Evolutionary conservation across 1,284 basidiomycete genomes (phyloP).

Genomic region (Pyrrhoderma lamaoense): DNA sequence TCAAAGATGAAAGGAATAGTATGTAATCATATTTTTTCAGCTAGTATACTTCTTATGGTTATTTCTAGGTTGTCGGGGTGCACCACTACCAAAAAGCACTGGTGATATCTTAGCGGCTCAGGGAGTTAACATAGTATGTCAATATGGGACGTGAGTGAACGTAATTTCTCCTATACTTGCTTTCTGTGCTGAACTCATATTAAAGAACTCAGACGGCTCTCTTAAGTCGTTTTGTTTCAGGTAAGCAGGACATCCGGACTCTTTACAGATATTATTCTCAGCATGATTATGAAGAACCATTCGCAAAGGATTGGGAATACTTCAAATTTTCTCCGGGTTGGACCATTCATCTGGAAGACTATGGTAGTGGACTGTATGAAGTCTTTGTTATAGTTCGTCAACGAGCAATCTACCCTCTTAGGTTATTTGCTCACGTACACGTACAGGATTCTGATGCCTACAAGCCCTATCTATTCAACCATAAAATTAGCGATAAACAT

Average conservation of each 20-base stretch:
- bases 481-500: slow-evolving; percentile 20
- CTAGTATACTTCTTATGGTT: slow-evolving; percentile 5
- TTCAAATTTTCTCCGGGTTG: slow-evolving; percentile 3
- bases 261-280: background rate
- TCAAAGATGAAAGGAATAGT: background rate
- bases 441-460: slow-evolving; percentile 16
- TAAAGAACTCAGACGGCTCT: slow-evolving; percentile 5
- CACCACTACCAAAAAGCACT: slow-evolving; percentile 23
- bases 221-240: slow-evolving; percentile 7
- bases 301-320: slow-evolving; percentile 14
- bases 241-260: background rate
- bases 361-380: slow-evolving; percentile 8
- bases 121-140: slow-evolving; percentile 22
- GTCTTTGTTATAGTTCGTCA: slow-evolving; percentile 8
- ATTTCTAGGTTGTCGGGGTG: slow-evolving; percentile 26
- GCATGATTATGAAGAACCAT: background rate
- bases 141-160: slow-evolving; percentile 25
- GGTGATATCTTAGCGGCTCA: slow-evolving; percentile 24
- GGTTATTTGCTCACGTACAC: slow-evolving; percentile 17
- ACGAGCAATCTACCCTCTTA: background rate
- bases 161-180: slow-evolving; percentile 12
- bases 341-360: background rate
- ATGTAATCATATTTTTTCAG: slow-evolving; percentile 5
- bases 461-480: slow-evolving; percentile 17
- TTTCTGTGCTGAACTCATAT: no score